Base-by-base conservation (phyloP, 441 rosid species). In the Brassica balearica region DNA sequence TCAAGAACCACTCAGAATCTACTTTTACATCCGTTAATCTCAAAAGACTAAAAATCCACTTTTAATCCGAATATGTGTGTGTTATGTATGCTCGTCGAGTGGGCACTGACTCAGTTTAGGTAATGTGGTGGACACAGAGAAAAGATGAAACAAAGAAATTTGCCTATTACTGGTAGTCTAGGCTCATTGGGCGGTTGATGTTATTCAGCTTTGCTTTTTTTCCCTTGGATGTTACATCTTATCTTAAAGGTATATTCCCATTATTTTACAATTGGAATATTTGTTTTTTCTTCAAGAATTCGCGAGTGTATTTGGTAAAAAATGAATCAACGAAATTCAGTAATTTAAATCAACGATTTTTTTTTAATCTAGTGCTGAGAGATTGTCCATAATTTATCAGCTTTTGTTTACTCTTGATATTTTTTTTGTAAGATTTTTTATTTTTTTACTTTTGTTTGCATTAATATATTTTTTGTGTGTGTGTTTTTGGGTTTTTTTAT, bases 131-230 rank as follows among this genome's bases (percentile, higher is more conserved):
- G 77, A 58, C 81, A 72, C 0, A 59, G 43, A 59, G 15, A 67
- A 78, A 67, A 72, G 73, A 66, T 66, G 61, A 73, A 72, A 68
- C 64, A 34, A 15, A 8, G 3, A 73, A 72, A 10, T 15, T 32
- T 48, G 46, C 73, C 77, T 78, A 72, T 59, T 67, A 34, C 74
- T 72, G 63, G 81, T 6, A 77, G 81, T 11, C 48, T 67, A 59
- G 32, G 43, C 77, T 65, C 63, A 77, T 4, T 77, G 72, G 81
- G 59, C 68, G 81, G 77, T 46, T 72, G 38, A 65, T 66, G 14
- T 27, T 58, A 19, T 58, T 71, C 20, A 66, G 66, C 72, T 12
- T 5, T 64, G 56, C n/a, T 14, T 23, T 60, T 32, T 29, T 65
- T 12, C 14, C 25, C 4, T 55, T 2, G 12, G 48, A 25, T 55